Percentiles rank a stretch among this genome's conserved stretches.
Evolutionary conservation across 345 rosid species (phyloP).

Genomic region (Xanthoceras sorbifolium): DNA sequence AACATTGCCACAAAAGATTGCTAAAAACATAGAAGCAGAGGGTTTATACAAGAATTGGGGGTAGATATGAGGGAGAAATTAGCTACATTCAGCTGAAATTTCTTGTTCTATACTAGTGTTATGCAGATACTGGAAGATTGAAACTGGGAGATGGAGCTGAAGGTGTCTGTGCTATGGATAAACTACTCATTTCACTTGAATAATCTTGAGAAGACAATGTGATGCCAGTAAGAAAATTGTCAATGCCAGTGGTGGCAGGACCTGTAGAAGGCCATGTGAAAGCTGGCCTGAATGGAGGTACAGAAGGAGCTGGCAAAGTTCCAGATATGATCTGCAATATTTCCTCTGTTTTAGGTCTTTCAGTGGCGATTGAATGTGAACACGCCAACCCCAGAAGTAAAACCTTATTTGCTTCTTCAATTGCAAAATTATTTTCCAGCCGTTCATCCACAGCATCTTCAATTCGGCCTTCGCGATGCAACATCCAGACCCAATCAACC

Average conservation of each 20-base stretch:
- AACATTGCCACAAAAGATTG: not conserved
- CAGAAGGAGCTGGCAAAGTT: constrained; percentile 31
- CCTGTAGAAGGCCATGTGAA: constrained; percentile 39
- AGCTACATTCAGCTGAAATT: not conserved
- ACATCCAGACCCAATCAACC: constrained; percentile 52
- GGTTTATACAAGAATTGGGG: not conserved
- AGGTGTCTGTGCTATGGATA: not conserved
- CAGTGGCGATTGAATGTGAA: constrained; percentile 40
- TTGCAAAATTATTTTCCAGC: constrained; percentile 22
- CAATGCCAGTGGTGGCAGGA: not conserved
- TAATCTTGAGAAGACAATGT: constrained; percentile 22
- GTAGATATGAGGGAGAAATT: not conserved
- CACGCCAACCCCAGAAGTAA: constrained; percentile 49
- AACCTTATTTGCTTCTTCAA: constrained; percentile 36
- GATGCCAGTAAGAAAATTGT: constrained; percentile 11
- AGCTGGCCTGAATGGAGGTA: constrained; percentile 44
- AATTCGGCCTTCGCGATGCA: constrained; percentile 39
- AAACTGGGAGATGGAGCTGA: constrained; percentile 1
- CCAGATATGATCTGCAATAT: constrained; percentile 42
- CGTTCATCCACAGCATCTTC: constrained; percentile 40
- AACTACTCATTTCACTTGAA: not conserved
- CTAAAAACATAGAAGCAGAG: not conserved
- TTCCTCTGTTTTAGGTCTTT: constrained; percentile 36
- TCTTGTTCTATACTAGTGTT: not conserved
- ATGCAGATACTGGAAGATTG: not conserved